Base-by-base conservation (phyloP, 2,329 filamentous ascomycete genomes). In the Apiospora arundinis region DNA sequence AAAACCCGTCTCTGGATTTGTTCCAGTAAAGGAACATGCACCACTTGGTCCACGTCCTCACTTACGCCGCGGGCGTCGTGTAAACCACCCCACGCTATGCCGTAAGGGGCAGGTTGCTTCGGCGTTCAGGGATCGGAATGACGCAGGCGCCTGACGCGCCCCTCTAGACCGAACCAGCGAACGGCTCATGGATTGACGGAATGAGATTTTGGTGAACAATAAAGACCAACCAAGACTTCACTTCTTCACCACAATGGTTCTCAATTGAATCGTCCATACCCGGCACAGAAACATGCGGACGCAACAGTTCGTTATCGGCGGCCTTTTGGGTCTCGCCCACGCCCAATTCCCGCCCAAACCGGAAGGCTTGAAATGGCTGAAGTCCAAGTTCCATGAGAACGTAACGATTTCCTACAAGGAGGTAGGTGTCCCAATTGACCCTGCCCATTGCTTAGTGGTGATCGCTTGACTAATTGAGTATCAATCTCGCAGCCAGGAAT, bases 381-480 rank as follows among this genome's bases (percentile, higher is more conserved):
- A 81, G 46, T 91, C 90, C 23, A 87, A 87, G 9, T 82, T 92
- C 70, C 83, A 91, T 77, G 82, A 84, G 37, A 86, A 87, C 72
- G 87, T 92, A 74, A 89, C 85, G 56, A 87, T 92, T 73, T 86
- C 86, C 70, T 92, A 90, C 81, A 91, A 90, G 75, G 82, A 85
- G 72, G 82, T 70, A 37, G 7, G 28, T 4, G 32, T 21, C 0
- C 18, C 12, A 4, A 12, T 11, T 6, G 8, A 69, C n/a, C 21
- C 14, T 1, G n/a, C 2, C 45, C 18, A n/a, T 48, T 18, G 4
- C 14, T 2, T 18, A 6, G 8, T 2, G 18, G 18, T 7, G 45
- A n/a, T 7, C 18, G 2, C 9, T n/a, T n/a, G 45, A 45, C 28
- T 52, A n/a, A 49, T 12, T 78, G 80, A 28, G 23, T 21, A 86